Base-by-base conservation (phyloP, 805 yeast species). In the Ogataea trehaloabstinens region DNA sequence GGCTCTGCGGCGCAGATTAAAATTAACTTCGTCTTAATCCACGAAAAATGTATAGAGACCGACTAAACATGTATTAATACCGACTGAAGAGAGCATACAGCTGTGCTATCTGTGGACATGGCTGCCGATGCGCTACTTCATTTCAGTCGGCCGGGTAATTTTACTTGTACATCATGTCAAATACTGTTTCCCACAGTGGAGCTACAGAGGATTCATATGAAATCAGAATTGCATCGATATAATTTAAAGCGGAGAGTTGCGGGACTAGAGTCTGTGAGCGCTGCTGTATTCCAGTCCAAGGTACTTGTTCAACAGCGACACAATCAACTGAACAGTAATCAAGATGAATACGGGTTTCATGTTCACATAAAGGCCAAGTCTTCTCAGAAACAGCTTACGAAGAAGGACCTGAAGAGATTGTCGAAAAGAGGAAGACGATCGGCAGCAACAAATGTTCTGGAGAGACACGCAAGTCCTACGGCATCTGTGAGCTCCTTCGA, bases 141-240 rank as follows among this genome's bases (percentile, higher is more conserved):
- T 24, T 50, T 53, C 13, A 51, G 48, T 24, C 43, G 30, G 19
- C 55, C 54, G 21, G 56, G 55, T 11, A 43, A 40, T 12, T 63
- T 48, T 38, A 88, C 96, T 11, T 93, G 99, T 64, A 91, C 89
- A 53, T 85, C 96, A 19, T 93, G 99, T 63, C 81, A 80, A 16
- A 79, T 88, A 46, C 78, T 80, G 39, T 91, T 93, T 55, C 78
- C 82, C 24, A 72, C 81, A 28, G 83, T 95, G 10, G 95, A 84
- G 48, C 71, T 82, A 40, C 99, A 93, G 66, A 74, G 98, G 46
- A 74, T 74, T 44, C 99, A 93, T 59, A 93, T 93, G 99, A 88
- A 86, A 61, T 82, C 96, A 2, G 99, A 93, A 39, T 93, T 98
- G 99, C 99, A 93, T 58, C 75, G 99, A 47, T 93, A 93, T 62